These are phyloP conservation scores for Hypericum perforatum DNA, from an alignment of 345 rosid species.

Conservation along the genomic window DNA sequence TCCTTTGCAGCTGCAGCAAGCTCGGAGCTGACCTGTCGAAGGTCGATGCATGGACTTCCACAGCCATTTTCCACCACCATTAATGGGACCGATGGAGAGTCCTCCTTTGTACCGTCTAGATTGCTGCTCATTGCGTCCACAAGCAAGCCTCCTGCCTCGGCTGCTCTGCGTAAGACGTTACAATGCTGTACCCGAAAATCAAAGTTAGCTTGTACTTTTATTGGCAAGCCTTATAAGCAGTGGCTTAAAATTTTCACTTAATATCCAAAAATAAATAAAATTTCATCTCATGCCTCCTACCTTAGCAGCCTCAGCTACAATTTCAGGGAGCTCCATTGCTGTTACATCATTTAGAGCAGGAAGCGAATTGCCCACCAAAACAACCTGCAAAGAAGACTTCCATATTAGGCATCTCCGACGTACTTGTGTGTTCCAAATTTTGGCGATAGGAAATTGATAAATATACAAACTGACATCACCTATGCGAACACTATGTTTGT, in stretches of 20 bases:
- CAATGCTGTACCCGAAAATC: conserved; percentile 54
- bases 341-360: conserved; percentile 95
- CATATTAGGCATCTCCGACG: too few species aligned
- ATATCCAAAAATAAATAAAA: too few species aligned
- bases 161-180: conserved; percentile 89
- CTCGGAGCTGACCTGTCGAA: conserved; percentile 98
- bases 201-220: conserved; percentile 7
- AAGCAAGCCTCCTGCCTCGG: conserved; percentile 86
- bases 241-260: too few species aligned
- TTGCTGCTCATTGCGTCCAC: conserved; percentile 84
- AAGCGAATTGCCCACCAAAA: conserved; percentile 91
- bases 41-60: conserved; percentile 96
- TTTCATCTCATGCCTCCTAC: conserved; percentile 8
- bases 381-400: conserved; percentile 53
- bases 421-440: too few species aligned
- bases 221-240: not conserved
- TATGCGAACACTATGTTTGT: too few species aligned
- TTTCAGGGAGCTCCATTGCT: conserved; percentile 97
- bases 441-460: not conserved
- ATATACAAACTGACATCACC: not conserved
- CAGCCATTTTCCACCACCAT: conserved; percentile 99
- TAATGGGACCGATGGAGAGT: conserved; percentile 60
- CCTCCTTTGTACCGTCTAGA: conserved; percentile 51
- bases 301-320: conserved; percentile 97
- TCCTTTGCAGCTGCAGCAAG: conserved; percentile 87